Evolutionary conservation across 2,329 filamentous ascomycete genomes (phyloP), one percentile per base, ranked within the genome.

Genomic region (Claviceps sp.): DNA sequence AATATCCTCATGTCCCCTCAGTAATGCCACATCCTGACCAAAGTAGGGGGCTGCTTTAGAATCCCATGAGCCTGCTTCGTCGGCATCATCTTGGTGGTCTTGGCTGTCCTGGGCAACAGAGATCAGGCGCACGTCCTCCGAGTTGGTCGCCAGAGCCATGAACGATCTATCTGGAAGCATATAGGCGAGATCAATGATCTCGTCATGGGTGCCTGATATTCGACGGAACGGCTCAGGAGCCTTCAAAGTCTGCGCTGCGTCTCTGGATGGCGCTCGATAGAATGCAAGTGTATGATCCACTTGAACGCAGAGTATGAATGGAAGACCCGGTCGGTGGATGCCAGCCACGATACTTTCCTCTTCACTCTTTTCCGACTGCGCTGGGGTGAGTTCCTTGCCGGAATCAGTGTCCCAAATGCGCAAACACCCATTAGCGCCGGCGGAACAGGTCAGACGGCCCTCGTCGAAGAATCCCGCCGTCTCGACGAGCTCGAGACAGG

Each of bases 161-260:
- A 94, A 71, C 2, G 88, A 91, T 53, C 80, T 81, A 60, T 95
- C 84, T 0, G 83, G 80, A 1, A 93, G 81, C 51, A 97, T 74
- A 61, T 93, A 96, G 34, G 85, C 86, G 37, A 98, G 72, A 63
- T 98, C 94, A 59, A 98, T 96, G 50, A 98, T 89, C 66, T 98
- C 93, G 65, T 98, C 94, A 66, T 97, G 89, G 6, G 93, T 96
- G 50, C 93, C 94, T 4, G 91, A 95, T 58, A 98, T 94, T 45
- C 88, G 81, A 58, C 86, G 81, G 45, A 86, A 76, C 1, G 70
- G 86, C 63, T 68, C 72, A 60, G 63, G 74, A 57, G 61, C 62
- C 54, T 68, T 62, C 55, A 69, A 62, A 44, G 65, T 58, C 42
- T 59, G 55, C 40, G 67, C 50, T 40, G 69, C 57, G 11, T 65